These are phyloP conservation scores for Litchi chinensis DNA, from an alignment of 345 rosid genomes.

Conservation along the genomic window DNA sequence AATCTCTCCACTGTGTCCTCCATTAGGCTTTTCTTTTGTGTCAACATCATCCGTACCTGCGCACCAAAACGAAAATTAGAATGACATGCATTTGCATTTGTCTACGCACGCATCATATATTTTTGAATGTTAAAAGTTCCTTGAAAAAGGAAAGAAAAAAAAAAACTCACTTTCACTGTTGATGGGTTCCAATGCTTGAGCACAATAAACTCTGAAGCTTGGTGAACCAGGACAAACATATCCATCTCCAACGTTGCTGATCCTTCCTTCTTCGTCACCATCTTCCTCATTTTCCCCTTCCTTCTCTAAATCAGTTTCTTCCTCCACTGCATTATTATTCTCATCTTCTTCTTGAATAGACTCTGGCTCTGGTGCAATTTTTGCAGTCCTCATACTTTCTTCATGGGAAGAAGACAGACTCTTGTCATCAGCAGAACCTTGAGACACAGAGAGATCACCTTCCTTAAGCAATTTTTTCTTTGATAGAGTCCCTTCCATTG, in stretches of 20 bases:
- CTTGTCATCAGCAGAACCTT: not conserved
- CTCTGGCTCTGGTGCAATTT: slow-evolving; percentile 11
- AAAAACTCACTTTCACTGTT: slow-evolving; percentile 16
- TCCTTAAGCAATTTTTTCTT: slow-evolving; percentile 33
- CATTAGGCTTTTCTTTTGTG: not conserved
- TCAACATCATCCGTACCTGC: not conserved
- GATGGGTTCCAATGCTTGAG: slow-evolving; percentile 8
- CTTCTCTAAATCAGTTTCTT: slow-evolving; percentile 7
- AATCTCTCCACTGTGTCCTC: not conserved
- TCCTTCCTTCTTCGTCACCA: slow-evolving; percentile 9
- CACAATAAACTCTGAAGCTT: slow-evolving; percentile 41
- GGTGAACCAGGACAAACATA: slow-evolving; percentile 30
- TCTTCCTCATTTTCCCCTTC: slow-evolving; percentile 9
- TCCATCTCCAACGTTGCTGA: not conserved
- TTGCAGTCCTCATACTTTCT: slow-evolving; percentile 5
- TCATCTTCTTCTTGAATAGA: not conserved
- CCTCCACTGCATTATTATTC: not conserved
- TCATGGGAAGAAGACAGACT: slow-evolving; percentile 28
- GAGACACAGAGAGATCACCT: not conserved
- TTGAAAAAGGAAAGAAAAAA: not conserved
- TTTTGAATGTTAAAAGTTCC: not conserved
- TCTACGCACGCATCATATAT: too few relatives aligned
- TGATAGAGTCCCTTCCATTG: slow-evolving; percentile 15
- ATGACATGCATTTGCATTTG: too few relatives aligned
- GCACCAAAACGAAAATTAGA: too few relatives aligned